Base-by-base conservation (phyloP, 2,329 filamentous ascomycete genomes). In the Penicillium italicum region DNA sequence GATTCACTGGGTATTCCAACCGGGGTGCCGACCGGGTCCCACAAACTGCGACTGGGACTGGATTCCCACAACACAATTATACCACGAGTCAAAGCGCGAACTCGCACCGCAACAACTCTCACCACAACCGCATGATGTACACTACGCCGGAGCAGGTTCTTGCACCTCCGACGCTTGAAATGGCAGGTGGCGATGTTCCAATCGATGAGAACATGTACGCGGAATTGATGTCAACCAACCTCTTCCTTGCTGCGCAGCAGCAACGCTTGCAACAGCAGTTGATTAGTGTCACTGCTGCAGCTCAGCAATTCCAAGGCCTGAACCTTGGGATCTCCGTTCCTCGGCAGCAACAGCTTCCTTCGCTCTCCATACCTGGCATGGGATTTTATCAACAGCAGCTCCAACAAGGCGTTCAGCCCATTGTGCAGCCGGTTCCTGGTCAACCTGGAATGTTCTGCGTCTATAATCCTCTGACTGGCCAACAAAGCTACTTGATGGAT, bases 261-360 rank as follows among this genome's bases (percentile, higher is more conserved):
- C 91, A 96, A 77, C 88, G 90, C 62, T 85, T 97, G 50, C 92
- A 97, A 76, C 92, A 97, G 77, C 91, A 97, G 77, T 82, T 97
- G 63, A 84, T 91, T 64, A 89, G 80, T 62, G 85, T 97, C 24
- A 94, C 93, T 68, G 86, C 87, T 50, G 89, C 89, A 36, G 88
- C 90, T 57, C 89, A 91, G 75, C 89, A 92, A 74, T 89, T 92
- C 68, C 88, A 91, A 72, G 85, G 84, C 62, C 79, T 96, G 76
- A 91, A 82, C 72, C 72, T 96, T 56, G 86, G 51, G 12, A 69
- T 67, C 45, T 64, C 71, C 40, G 59, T 74, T 53, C 70, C 64
- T 46, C 70, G 72, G 50, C 76, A 79, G 60, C 79, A 82, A 61
- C 79, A 81, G 66, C 81, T 77, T 40, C 75, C 79, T 42, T 77